These are phyloP conservation scores for Papiliotrema nemorosa DNA, from an alignment of 1,284 basidiomycete genomes.

Conservation along the genomic window DNA sequence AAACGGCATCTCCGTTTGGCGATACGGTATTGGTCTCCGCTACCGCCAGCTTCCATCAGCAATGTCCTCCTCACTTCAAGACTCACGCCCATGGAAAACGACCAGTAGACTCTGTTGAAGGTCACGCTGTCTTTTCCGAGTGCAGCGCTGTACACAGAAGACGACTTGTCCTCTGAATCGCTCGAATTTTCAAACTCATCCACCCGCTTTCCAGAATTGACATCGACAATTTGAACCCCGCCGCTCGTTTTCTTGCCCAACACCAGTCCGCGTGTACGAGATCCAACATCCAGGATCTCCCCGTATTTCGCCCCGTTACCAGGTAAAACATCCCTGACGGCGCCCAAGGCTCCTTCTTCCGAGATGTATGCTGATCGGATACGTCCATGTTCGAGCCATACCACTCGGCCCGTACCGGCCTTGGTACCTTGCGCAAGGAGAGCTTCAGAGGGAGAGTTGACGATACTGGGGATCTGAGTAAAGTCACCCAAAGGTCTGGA, in stretches of 20 bases:
- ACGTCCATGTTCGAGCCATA: slow-evolving; percentile 66
- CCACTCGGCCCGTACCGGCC: slow-evolving; percentile 50
- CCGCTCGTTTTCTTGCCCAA: slow-evolving; percentile 56
- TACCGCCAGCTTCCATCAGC: slow-evolving; percentile 12
- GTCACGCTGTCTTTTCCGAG: slow-evolving; percentile 14
- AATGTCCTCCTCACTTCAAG: slow-evolving; percentile 1
- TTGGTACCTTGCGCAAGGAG: slow-evolving; percentile 23
- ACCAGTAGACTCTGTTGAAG: slow-evolving; percentile 71
- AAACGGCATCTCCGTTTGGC: slow-evolving; percentile 13
- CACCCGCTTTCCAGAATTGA: slow-evolving; percentile 52
- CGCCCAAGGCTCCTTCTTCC: slow-evolving; percentile 45
- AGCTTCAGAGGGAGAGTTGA: slow-evolving; percentile 44
- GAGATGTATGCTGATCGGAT: slow-evolving; percentile 45
- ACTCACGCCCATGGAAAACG: slow-evolving; percentile 58
- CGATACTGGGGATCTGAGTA: slow-evolving; percentile 59
- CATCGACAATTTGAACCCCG: slow-evolving; percentile 57
- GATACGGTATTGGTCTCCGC: slow-evolving; percentile 15
- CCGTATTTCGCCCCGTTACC: slow-evolving; percentile 25
- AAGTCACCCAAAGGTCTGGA: slow-evolving; percentile 57
- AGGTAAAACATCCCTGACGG: slow-evolving; percentile 56
- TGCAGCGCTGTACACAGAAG: slow-evolving; percentile 55
- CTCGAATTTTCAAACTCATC: slow-evolving; percentile 60
- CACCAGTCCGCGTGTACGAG: slow-evolving; percentile 38
- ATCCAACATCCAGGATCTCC: slow-evolving; percentile 35
- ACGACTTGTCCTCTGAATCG: slow-evolving; percentile 29